Conservation (phyloP, 441 rosid genomes). For the Breynia disticha region DNA sequence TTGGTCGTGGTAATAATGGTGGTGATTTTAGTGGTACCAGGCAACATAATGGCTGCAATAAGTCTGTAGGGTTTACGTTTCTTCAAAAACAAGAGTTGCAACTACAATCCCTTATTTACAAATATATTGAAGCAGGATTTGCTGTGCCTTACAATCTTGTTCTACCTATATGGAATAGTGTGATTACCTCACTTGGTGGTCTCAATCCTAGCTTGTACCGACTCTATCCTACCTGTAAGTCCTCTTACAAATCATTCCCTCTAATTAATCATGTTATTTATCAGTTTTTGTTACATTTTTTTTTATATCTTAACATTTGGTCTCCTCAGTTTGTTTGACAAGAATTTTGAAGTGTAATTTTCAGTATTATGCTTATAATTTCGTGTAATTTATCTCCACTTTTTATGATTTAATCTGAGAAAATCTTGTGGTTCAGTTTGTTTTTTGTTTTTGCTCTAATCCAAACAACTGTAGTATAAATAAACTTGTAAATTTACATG, state of each 20-base stretch:
- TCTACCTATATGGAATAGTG: conserved; percentile 36
- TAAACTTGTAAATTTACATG: too few relatives aligned
- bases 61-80: conserved; percentile 24
- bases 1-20: conserved; percentile 21
- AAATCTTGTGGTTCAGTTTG: too few relatives aligned
- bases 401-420: too few relatives aligned
- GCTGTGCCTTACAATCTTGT: conserved; percentile 37
- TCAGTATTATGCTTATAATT: too few relatives aligned
- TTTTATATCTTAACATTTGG: too few relatives aligned
- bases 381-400: too few relatives aligned
- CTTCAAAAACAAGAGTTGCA: conserved; percentile 43
- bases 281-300: too few relatives aligned
- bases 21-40: not conserved
- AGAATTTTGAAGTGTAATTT: too few relatives aligned
- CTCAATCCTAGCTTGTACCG: conserved; percentile 18
- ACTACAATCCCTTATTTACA: conserved; percentile 37
- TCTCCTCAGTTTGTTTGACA: too few relatives aligned
- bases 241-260: not conserved
- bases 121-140: conserved; percentile 31
- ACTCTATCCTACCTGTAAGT: conserved; percentile 32
- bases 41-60: not conserved
- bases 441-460: too few relatives aligned
- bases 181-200: conserved; percentile 17
- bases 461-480: too few relatives aligned
- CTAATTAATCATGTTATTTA: too few relatives aligned